Conservation (phyloP, 768 basidiomycete genomes). For the Boletus edulis region DNA sequence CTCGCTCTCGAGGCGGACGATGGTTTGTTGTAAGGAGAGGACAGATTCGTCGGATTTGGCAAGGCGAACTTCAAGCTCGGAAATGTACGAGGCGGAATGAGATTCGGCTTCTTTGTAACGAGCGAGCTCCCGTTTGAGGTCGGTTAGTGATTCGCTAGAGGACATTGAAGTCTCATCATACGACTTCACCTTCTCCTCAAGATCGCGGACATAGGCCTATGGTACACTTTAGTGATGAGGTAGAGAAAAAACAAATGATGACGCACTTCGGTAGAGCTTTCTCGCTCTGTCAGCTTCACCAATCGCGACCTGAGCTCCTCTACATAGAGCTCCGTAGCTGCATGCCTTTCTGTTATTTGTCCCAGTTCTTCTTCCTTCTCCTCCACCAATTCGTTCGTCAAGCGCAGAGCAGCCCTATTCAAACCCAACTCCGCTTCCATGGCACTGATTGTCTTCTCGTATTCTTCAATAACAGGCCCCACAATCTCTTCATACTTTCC, state of each 20-base stretch:
- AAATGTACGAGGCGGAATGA: conserved; percentile 74
- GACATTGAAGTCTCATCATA: conserved; percentile 77
- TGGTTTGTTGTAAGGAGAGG: conserved; percentile 59
- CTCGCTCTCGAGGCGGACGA: conserved; percentile 77
- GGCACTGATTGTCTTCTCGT: conserved; percentile 93
- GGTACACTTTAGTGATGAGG: background rate
- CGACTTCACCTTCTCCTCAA: conserved; percentile 87
- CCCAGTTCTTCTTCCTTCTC: conserved; percentile 85
- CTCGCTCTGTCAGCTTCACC: conserved; percentile 81
- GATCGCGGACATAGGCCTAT: conserved; percentile 89
- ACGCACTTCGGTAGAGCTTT: conserved; percentile 86
- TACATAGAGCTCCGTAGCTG: conserved; percentile 81
- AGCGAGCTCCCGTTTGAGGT: conserved; percentile 80
- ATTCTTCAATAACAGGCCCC: conserved; percentile 97
- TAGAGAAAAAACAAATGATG: background rate
- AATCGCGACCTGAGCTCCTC: conserved; percentile 81
- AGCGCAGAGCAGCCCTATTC: conserved; percentile 80
- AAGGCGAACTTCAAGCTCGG: conserved; percentile 81
- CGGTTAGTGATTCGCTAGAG: conserved; percentile 76
- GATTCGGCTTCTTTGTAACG: conserved; percentile 75
- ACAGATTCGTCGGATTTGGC: conserved; percentile 77
- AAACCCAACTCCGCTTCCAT: conserved; percentile 92
- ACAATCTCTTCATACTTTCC: conserved; percentile 90
- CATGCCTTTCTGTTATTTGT: conserved; percentile 63
- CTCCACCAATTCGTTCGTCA: conserved; percentile 90